Percentiles rank a stretch among this genome's conserved stretches.
These are phyloP conservation scores for Trichoderma aggressivum DNA, from an alignment of 2,329 filamentous ascomycete species.

Conservation along the genomic window DNA sequence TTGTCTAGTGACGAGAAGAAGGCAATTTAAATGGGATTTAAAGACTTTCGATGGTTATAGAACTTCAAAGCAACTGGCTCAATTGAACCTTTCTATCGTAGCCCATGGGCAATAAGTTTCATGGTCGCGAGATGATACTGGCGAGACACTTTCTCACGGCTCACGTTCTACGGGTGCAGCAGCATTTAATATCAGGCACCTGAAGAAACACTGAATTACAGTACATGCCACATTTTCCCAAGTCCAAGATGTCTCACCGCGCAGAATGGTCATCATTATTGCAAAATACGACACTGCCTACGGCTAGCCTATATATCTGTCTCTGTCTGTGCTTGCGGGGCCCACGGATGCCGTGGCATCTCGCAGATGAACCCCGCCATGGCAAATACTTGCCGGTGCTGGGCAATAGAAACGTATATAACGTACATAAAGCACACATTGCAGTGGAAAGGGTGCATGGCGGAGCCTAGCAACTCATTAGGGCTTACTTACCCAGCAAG, in stretches of 20 bases:
- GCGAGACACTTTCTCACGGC: too few relatives aligned
- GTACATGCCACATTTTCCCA: too few relatives aligned
- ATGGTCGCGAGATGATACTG: too few relatives aligned
- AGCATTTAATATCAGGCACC: too few relatives aligned
- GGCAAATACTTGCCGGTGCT: not conserved
- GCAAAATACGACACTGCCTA: not conserved
- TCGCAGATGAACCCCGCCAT: not conserved
- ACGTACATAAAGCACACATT: not conserved
- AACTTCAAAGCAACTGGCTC: not conserved
- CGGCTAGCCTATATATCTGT: not conserved
- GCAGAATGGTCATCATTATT: not conserved
- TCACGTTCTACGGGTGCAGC: too few relatives aligned
- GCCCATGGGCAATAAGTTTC: too few relatives aligned
- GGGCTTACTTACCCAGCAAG: not conserved
- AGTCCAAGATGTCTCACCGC: too few relatives aligned
- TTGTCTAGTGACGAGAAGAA: not conserved
- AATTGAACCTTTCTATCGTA: not conserved
- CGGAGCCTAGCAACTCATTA: not conserved
- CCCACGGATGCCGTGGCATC: not conserved
- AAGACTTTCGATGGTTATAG: not conserved
- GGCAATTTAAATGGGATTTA: not conserved
- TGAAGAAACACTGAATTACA: too few relatives aligned
- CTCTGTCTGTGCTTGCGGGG: not conserved
- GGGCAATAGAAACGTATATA: not conserved
- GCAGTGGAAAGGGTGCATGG: not conserved